Evolutionary conservation across 1,139 yeast species (phyloP), one percentile per base, ranked within the genome.

Genomic region (Diutina siamensis): DNA sequence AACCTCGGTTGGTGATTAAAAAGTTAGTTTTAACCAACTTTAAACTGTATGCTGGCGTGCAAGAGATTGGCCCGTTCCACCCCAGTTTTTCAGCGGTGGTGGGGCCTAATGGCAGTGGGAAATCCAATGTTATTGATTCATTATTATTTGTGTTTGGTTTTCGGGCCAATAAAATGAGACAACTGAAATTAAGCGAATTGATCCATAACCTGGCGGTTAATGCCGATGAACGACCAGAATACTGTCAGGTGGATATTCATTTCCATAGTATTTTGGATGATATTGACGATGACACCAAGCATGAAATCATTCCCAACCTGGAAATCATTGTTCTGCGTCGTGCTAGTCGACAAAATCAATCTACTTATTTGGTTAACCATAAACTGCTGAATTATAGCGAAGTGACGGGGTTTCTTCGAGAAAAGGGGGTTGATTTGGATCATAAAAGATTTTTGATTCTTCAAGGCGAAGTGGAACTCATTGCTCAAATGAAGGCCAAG

Each of bases 51-150:
- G 97, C 97, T 0, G 98, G 98, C 0, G 67, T 73, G n/a, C 97
- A 92, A 63, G 77, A 77, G 9, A 85, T 94, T 49, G 99, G 99
- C 0, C 98, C 99, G 0, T 94, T 94, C 61, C 84, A 92, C 59
- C 67, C 88, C 41, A 86, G 95, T 2, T 94, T 94, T 59, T 86
- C 96, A 8, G 97, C 99, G 0, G 95, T 94, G 9, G 97, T 94
- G n/a, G 99, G 99, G 0, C 98, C 98, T 3, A 94, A 94, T 60
- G 99, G 99, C 28, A 85, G 95, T 36, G 98, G 98, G 8, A 92
- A 92, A 62, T 89, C 97, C 12, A 94, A 94, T 59, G 98, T 94
- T 35, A 94, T 94, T 52, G 99, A 94, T 59, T 85, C 97, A 2
- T 76, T 94, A 75, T 69, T 94, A 49, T 94, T 94, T 62, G 98